Evolutionary conservation across 176 grass and related monocot genomes (phyloP).

Genomic region (Phoenix dactylifera): DNA sequence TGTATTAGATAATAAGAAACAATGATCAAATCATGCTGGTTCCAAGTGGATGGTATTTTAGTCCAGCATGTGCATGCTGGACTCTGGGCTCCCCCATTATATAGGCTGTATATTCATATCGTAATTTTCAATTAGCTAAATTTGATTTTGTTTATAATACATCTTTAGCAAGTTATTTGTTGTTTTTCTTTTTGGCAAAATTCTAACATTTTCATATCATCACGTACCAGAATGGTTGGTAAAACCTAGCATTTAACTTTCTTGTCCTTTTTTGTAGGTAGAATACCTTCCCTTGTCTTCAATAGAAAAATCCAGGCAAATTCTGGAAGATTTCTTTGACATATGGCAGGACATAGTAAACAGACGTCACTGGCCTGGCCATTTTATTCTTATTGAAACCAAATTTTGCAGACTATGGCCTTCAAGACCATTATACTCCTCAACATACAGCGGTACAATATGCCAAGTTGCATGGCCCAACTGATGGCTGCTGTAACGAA

Average conservation of each 20-base stretch:
- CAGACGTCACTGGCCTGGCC: conserved; percentile 66
- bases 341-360: conserved; percentile 66
- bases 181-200: too few relatives aligned
- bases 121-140: too few relatives aligned
- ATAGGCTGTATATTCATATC: too few relatives aligned
- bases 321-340: conserved; percentile 90
- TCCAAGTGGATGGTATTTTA: too few relatives aligned
- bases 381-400: conserved; percentile 64
- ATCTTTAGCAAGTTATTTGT: too few relatives aligned
- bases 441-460: conserved; percentile 79
- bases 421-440: conserved; percentile 62
- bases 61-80: too few relatives aligned
- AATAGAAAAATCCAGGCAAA: conserved; percentile 60
- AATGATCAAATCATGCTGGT: too few relatives aligned
- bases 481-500: conserved; percentile 56
- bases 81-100: too few relatives aligned
- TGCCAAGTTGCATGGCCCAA: conserved; percentile 57
- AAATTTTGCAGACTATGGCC: conserved; percentile 62
- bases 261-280: conserved; percentile 44
- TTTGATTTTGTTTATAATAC: too few relatives aligned
- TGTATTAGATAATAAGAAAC: too few relatives aligned
- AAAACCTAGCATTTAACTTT: conserved; percentile 2
- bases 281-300: conserved; percentile 81
- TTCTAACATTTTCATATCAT: too few relatives aligned
- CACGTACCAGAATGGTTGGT: too few relatives aligned